A percentile compares a stretch with the other conserved stretches of the same genome.
phyloP scores from a whole-genome alignment of 345 rosid species.

The Citrus unshiu region DNA sequence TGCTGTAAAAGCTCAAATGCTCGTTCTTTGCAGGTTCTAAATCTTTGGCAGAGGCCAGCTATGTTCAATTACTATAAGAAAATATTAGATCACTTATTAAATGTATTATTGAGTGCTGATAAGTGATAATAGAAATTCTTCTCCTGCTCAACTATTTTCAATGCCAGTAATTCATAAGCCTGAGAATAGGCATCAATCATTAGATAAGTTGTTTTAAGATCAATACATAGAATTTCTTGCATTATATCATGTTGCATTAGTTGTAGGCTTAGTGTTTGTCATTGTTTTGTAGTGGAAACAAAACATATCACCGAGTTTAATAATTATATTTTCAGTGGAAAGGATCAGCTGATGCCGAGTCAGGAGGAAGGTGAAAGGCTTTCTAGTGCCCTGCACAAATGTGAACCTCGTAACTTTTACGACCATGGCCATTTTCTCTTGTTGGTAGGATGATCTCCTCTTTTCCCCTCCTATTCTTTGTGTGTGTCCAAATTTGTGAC shows the following conservation, averaged over 20 bases:
- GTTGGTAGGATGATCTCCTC: conserved; percentile 50
- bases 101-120: background rate
- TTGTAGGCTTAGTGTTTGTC: background rate
- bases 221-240: background rate
- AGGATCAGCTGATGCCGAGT: conserved; percentile 75
- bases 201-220: background rate
- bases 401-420: conserved; percentile 50
- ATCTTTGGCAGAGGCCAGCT: background rate
- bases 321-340: conserved; percentile 44
- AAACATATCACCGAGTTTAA: background rate
- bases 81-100: background rate
- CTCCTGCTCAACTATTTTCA: background rate
- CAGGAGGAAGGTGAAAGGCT: conserved; percentile 61
- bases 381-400: conserved; percentile 30
- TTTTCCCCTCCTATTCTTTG: background rate
- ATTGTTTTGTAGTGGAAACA: background rate
- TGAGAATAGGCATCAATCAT: background rate
- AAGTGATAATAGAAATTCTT: background rate
- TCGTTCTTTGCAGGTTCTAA: conserved; percentile 54
- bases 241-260: background rate
- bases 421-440: conserved; percentile 70
- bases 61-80: background rate
- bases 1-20: conserved; percentile 53
- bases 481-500: background rate
- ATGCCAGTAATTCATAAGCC: background rate